Evolutionary conservation across 2,329 filamentous ascomycete species (phyloP).

Genomic region (Falciphora oryzae): DNA sequence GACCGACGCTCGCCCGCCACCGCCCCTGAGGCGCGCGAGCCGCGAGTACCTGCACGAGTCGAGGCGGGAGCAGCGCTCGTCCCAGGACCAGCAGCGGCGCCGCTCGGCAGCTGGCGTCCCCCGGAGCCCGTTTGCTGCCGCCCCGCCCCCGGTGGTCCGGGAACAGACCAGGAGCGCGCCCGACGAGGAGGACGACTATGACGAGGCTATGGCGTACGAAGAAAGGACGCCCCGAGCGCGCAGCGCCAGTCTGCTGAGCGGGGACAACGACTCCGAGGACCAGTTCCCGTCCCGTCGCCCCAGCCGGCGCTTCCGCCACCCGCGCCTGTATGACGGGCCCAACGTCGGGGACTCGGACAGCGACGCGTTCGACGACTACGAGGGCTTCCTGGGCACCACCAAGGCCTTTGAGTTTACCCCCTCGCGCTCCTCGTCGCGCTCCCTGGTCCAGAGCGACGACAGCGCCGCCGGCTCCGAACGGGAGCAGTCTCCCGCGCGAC

Average conservation of each 20-base stretch:
- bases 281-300: too few species aligned
- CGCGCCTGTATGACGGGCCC: not conserved
- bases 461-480: not conserved
- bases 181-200: not conserved
- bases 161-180: not conserved
- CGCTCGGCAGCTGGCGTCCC: not conserved
- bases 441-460: not conserved
- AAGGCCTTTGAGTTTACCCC: slow-evolving; percentile 4
- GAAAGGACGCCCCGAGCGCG: not conserved
- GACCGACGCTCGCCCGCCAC: not conserved
- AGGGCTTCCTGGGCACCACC: not conserved
- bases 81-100: not conserved
- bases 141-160: not conserved
- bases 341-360: not conserved
- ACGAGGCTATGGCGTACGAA: not conserved
- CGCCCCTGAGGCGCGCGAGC: slow-evolving; percentile 2
- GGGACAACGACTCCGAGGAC: not conserved
- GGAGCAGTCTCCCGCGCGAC: not conserved
- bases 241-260: not conserved
- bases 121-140: not conserved
- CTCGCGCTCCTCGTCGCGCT: not conserved
- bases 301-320: not conserved
- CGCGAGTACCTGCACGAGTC: slow-evolving; percentile 1
- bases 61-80: not conserved
- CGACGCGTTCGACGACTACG: slow-evolving; percentile 3